Conservation (phyloP, 306 rosid genomes). For the Lathyrus sativus region DNA sequence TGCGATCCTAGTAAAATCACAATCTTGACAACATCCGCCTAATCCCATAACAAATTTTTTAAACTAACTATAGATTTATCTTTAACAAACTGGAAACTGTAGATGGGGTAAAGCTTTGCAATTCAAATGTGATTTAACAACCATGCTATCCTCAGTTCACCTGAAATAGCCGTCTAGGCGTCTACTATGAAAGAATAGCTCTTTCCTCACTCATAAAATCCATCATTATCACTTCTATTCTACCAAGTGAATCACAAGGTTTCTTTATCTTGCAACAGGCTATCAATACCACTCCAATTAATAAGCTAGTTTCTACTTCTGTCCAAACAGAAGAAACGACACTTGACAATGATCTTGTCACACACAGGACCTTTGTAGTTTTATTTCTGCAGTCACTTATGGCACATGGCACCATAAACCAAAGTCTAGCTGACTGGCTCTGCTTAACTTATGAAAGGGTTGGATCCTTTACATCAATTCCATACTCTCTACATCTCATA, state of each 20-base stretch:
- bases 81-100: background rate
- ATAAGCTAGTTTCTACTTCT: constrained; percentile 17
- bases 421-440: constrained; percentile 22
- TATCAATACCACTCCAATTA: constrained; percentile 2
- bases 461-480: background rate
- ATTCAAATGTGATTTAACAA: constrained; percentile 11
- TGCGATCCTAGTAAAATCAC: background rate
- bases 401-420: background rate
- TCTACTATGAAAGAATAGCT: constrained; percentile 14
- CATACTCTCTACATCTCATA: background rate
- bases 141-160: constrained; percentile 11
- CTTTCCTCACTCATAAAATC: constrained; percentile 12
- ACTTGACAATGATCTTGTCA: constrained; percentile 22
- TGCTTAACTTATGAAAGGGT: background rate
- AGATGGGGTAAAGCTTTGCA: background rate
- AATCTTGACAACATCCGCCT: background rate
- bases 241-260: constrained; percentile 12
- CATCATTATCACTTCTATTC: constrained; percentile 13
- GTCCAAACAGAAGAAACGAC: constrained; percentile 6
- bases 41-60: constrained; percentile 6
- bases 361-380: background rate
- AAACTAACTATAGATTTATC: constrained; percentile 2
- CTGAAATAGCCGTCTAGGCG: background rate
- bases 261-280: constrained; percentile 25
- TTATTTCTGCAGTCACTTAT: background rate